Evolutionary conservation across 2,329 filamentous ascomycete species (phyloP), one percentile per base, ranked within the genome.

Genomic region (Pseudogymnoascus sp.): DNA sequence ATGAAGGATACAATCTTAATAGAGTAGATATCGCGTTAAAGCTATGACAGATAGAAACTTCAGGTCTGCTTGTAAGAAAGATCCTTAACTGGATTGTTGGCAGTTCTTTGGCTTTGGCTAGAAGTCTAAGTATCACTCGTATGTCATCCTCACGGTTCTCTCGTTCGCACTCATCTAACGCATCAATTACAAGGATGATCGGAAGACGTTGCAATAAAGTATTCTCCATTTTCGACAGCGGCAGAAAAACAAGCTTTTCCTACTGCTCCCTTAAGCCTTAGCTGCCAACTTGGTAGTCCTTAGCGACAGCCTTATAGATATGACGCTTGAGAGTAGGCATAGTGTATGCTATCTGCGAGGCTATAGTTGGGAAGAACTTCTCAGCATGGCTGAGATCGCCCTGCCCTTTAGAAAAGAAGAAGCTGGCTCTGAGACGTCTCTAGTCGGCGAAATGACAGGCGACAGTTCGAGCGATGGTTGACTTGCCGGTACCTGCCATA

Each of bases 1-100:
- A 19, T 80, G 75, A 2, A 81, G 73, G 1, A 71, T 61, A 1
- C 78, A 31, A 46, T 72, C 67, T 59, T 74, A 68, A 63, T 70
- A 73, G 0, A 37, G 70, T 37, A 69, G 71, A 2, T 67, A 26
- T 26, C 28, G 3, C 6, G 60, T 12, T 4, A 38, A 81, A 79
- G 0, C 75, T 73, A 11, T 76, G 66, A 0, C 75, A 73, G 22
- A 79, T 72, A 0, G 73, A 72, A 1, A 77, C 61, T 22, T 80
- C 75, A 0, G 78, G 78, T 10, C 78, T 70, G 46, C 77, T 80
- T 0, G 78, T 80, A 0, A 81, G 16, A 28, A 81, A 78, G 1
- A 77, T 61, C 59, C 69, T 72, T 6, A 78, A 50, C 22, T 53
- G 61, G 14, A 67, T 31, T 31, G 63, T 66, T 61, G 33, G 62